A percentile compares a stretch with the other conserved stretches of the same genome.
Evolutionary conservation across 1,284 basidiomycete genomes (phyloP).

Genomic region (Microstroma glucosiphilum): DNA sequence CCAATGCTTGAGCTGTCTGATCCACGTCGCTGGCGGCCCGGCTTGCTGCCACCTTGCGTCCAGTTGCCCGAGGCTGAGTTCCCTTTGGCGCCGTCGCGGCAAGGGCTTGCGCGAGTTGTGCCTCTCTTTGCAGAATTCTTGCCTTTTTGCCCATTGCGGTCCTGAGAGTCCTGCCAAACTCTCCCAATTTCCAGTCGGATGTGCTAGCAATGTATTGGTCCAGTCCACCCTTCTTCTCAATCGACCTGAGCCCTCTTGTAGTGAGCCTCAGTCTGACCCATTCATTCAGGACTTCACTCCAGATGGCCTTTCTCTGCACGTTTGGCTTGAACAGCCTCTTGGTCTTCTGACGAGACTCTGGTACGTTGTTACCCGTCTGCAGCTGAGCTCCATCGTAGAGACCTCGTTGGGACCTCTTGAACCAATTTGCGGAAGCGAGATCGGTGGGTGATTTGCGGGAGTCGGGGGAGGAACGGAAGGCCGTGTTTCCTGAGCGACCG

Average conservation of each 20-base stretch:
- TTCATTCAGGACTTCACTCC: slow-evolving; percentile 25
- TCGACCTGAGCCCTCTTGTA: slow-evolving; percentile 35
- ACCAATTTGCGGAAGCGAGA: slow-evolving; percentile 16
- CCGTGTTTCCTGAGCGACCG: slow-evolving; percentile 36
- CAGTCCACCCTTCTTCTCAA: slow-evolving; percentile 44
- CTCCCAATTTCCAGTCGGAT: slow-evolving; percentile 32
- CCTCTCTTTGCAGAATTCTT: no score
- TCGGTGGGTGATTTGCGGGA: slow-evolving; percentile 29
- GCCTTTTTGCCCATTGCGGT: background rate
- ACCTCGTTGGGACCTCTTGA: slow-evolving; percentile 47
- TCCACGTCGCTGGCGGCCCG: no score
- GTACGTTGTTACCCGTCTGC: slow-evolving; percentile 45
- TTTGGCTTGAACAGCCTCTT: slow-evolving; percentile 42
- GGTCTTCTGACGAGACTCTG: slow-evolving; percentile 48
- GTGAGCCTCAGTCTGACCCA: slow-evolving; percentile 25
- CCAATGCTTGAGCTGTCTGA: no score
- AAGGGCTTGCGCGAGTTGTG: no score
- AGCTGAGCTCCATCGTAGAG: slow-evolving; percentile 42
- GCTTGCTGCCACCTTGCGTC: no score
- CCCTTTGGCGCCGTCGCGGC: no score
- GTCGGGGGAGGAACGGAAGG: slow-evolving; percentile 40
- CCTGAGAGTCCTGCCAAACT: slow-evolving; percentile 40
- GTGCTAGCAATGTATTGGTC: slow-evolving; percentile 42
- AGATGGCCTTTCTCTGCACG: slow-evolving; percentile 35
- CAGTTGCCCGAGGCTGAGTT: no score